Conservation (phyloP, 495 filamentous ascomycete species). For the Jackrogersella multiformis region DNA sequence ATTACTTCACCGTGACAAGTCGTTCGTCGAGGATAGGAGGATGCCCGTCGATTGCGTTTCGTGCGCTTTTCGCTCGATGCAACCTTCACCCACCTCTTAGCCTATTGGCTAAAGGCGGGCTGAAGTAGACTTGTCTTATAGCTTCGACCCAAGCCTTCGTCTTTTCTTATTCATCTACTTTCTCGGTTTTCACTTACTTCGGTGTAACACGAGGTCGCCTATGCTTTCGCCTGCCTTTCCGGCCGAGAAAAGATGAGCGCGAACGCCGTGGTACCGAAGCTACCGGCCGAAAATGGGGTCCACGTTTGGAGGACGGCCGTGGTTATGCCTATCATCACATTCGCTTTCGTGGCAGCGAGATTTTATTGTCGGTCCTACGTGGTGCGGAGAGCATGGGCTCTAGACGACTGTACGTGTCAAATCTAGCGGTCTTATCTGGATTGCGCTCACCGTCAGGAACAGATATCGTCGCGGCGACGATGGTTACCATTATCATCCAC, state of each 20-base stretch:
- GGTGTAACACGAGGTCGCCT: not conserved
- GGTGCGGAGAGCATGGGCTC: slow-evolving; percentile 26
- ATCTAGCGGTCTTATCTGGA: not conserved
- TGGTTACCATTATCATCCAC: slow-evolving; percentile 43
- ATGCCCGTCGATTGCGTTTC: slow-evolving; percentile 15
- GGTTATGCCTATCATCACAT: slow-evolving; percentile 45
- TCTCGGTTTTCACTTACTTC: not conserved
- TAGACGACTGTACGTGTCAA: slow-evolving; percentile 43
- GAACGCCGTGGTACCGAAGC: slow-evolving; percentile 32
- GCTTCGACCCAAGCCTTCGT: not conserved
- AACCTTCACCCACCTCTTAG: slow-evolving; percentile 11
- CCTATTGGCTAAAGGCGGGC: slow-evolving; percentile 5
- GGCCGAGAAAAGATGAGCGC: slow-evolving; percentile 30
- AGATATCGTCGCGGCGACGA: slow-evolving; percentile 45
- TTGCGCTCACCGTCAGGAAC: slow-evolving; percentile 13
- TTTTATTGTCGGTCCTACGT: slow-evolving; percentile 43
- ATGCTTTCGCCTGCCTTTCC: slow-evolving; percentile 12
- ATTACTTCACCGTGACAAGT: slow-evolving; percentile 1
- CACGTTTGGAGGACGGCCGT: slow-evolving; percentile 46
- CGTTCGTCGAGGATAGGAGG: slow-evolving; percentile 10
- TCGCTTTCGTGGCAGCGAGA: slow-evolving; percentile 42
- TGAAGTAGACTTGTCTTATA: not conserved
- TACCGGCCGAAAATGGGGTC: slow-evolving; percentile 46
- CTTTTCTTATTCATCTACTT: not conserved
- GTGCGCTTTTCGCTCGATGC: slow-evolving; percentile 11